These are phyloP conservation scores for Beauveria scarabaeidicola DNA, from an alignment of 2,329 filamentous ascomycete species.

Conservation along the genomic window DNA sequence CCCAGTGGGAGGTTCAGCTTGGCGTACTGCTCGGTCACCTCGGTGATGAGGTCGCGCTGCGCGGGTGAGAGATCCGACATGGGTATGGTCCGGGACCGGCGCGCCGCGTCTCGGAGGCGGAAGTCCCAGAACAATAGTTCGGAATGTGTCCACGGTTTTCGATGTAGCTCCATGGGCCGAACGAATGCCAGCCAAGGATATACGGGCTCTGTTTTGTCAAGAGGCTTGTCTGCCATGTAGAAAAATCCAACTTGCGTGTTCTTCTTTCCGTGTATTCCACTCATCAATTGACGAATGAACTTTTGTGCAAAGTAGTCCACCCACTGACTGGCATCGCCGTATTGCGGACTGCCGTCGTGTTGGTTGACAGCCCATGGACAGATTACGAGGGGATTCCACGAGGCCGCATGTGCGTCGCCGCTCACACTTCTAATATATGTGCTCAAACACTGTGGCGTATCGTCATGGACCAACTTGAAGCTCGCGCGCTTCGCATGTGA, in stretches of 20 bases:
- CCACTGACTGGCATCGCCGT: not conserved
- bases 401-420: not conserved
- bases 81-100: slow-evolving; percentile 12
- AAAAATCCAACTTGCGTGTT: slow-evolving; percentile 35
- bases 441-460: not conserved
- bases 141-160: slow-evolving; percentile 21
- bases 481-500: not conserved
- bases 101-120: slow-evolving; percentile 20
- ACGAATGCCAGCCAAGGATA: slow-evolving; percentile 44
- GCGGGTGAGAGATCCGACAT: slow-evolving; percentile 33
- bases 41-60: slow-evolving; percentile 35
- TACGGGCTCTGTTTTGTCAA: slow-evolving; percentile 22
- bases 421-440: not conserved
- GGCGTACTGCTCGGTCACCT: slow-evolving; percentile 18
- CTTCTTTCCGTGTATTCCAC: not conserved
- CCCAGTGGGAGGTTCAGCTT: slow-evolving; percentile 24
- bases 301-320: slow-evolving; percentile 1
- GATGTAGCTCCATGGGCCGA: slow-evolving; percentile 33
- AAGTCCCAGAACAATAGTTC: slow-evolving; percentile 51
- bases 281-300: not conserved
- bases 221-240: slow-evolving; percentile 32
- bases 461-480: not conserved
- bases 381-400: not conserved
- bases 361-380: slow-evolving; percentile 1
- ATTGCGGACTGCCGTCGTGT: not conserved